A percentile compares a stretch with the other conserved stretches of the same genome.
These are phyloP conservation scores for Lolium perenne DNA, from an alignment of 176 grass and related monocot species.

Conservation along the genomic window DNA sequence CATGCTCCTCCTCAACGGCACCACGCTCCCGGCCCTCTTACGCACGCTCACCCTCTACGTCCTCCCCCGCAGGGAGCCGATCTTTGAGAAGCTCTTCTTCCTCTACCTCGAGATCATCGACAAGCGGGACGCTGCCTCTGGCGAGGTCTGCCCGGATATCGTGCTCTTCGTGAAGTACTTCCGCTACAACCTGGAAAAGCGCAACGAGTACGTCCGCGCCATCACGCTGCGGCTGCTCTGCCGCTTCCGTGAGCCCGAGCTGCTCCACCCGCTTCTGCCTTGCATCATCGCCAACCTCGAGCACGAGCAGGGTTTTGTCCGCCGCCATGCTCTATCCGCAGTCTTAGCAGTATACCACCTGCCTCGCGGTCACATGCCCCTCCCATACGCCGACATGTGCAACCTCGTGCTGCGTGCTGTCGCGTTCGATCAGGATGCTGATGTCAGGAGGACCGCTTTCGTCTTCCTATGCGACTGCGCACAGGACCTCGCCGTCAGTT, in stretches of 20 bases:
- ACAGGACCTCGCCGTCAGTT: slow-evolving; percentile 56
- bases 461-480: slow-evolving; percentile 52
- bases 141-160: slow-evolving; percentile 66
- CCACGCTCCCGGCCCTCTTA: slow-evolving; percentile 56
- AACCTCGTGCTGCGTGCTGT: slow-evolving; percentile 55
- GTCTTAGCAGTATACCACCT: slow-evolving; percentile 66
- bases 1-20: slow-evolving; percentile 74
- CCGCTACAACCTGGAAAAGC: slow-evolving; percentile 66
- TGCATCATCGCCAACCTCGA: slow-evolving; percentile 76
- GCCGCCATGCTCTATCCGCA: slow-evolving; percentile 60
- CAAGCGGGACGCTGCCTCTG: slow-evolving; percentile 48
- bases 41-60: slow-evolving; percentile 70
- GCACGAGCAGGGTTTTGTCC: slow-evolving; percentile 69
- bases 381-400: slow-evolving; percentile 48
- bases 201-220: slow-evolving; percentile 83
- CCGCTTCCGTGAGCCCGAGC: slow-evolving; percentile 69
- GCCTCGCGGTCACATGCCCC: slow-evolving; percentile 52
- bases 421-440: slow-evolving; percentile 52
- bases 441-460: slow-evolving; percentile 63
- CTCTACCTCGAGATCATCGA: slow-evolving; percentile 76
- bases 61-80: slow-evolving; percentile 56
- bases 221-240: slow-evolving; percentile 71
- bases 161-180: slow-evolving; percentile 78
- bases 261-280: slow-evolving; percentile 72
- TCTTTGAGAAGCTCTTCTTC: slow-evolving; percentile 66